Base-by-base conservation (phyloP, 2,329 filamentous ascomycete species). In the Colletotrichum tabaci region DNA sequence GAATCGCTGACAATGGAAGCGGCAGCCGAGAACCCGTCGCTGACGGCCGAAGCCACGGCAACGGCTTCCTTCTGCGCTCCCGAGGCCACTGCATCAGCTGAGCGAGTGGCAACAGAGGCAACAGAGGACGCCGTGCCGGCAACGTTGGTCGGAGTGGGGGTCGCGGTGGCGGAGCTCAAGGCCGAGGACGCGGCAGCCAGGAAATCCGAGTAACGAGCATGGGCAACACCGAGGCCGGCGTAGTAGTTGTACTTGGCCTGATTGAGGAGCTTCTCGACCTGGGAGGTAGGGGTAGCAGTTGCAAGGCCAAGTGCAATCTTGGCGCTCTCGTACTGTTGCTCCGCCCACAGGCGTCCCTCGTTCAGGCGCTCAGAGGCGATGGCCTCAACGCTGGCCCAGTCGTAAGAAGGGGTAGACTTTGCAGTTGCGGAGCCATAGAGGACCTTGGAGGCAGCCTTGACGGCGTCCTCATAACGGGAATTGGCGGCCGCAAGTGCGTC, bases 151-250 rank as follows among this genome's bases (percentile, higher is more conserved):
- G 90, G 87, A 0, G 89, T 91, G 18, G 90, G 88, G 13, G 89
- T 89, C 8, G 90, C 90, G 0, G 87, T 88, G 49, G 87, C 72
- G 2, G 85, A 86, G 66, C 89, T 91, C 50, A 94, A 84, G 23
- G 91, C 93, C 46, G 88, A 90, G 12, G 92, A 94, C 9, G 93
- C 94, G 5, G 91, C 90, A 15, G 87, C 86, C 2, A 96, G 74
- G 77, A 96, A 96, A 61, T 92, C 91, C 6, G 91, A 90, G 80
- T 96, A 96, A 47, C 92, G 90, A 53, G 91, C 93, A 77, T 97
- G 92, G 0, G 94, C 94, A 55, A 94, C 81, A 38, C 94, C 94
- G 30, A 96, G 81, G 13, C 92, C 93, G 74, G 94, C 92, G 76
- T 94, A 95, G 80, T 96, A 96, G 77, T 90, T 88, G 75, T 87